phyloP scores from a whole-genome alignment of 768 basidiomycete species.

The Collybia sp. region DNA sequence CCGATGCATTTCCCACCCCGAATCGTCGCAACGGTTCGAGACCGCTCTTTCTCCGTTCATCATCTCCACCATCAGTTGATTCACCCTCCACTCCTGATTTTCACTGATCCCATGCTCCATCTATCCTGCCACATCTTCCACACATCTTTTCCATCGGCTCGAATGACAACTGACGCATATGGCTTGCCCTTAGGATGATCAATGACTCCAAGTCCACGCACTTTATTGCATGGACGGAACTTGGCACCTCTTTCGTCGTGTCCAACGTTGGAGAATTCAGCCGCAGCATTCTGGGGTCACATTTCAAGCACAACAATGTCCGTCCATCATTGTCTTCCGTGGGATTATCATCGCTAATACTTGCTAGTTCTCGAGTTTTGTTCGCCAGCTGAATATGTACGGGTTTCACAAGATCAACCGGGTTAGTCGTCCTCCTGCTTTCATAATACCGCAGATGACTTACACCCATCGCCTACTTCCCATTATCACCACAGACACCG shows the following conservation, averaged over 20 bases:
- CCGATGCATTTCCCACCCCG: too few species aligned
- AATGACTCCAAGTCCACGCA: conserved; percentile 74
- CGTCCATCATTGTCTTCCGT: conserved; percentile 18
- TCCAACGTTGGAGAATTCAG: conserved; percentile 86
- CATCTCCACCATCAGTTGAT: too few species aligned
- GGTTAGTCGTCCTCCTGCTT: conserved; percentile 36
- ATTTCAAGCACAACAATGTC: conserved; percentile 91
- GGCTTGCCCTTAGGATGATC: conserved; percentile 61
- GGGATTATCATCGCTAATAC: not conserved
- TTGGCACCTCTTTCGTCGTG: conserved; percentile 81
- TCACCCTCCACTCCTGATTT: too few species aligned
- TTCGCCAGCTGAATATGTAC: conserved; percentile 95
- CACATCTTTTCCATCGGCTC: too few species aligned
- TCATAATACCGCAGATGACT: not conserved
- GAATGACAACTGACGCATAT: conserved; percentile 1
- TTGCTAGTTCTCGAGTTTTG: conserved; percentile 84
- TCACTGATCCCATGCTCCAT: too few species aligned
- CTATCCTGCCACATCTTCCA: too few species aligned
- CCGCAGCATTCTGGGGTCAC: conserved; percentile 75
- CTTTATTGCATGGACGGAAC: conserved; percentile 81
- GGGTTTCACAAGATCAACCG: conserved; percentile 94
- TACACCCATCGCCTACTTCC: not conserved
- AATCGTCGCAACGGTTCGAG: too few species aligned
- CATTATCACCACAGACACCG: conserved; percentile 50
- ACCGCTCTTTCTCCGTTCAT: too few species aligned